Conservation (phyloP, 2,329 filamentous ascomycete species). For the Cytospora paraplurivora region DNA sequence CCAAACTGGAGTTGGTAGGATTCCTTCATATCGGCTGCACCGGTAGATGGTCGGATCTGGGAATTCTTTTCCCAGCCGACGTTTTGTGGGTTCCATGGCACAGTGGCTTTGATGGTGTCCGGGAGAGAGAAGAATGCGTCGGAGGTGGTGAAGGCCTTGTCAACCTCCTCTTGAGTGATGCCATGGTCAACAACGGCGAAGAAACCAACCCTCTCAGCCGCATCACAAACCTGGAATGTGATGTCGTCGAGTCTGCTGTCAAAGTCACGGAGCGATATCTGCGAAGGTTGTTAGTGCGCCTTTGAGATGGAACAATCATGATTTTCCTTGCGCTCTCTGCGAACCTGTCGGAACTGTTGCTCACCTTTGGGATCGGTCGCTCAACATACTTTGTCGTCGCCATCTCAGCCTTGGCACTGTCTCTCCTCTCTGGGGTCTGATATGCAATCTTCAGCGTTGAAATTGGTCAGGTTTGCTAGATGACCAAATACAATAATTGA, state of each 20-base stretch:
- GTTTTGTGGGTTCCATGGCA: constrained; percentile 53
- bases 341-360: background rate
- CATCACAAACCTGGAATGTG: constrained; percentile 51
- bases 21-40: constrained; percentile 57
- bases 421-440: too few relatives aligned
- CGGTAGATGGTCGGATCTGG: constrained; percentile 58
- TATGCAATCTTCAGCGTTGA: background rate
- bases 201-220: constrained; percentile 61
- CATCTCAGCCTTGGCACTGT: background rate
- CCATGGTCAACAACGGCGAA: constrained; percentile 57
- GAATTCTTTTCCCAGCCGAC: constrained; percentile 60
- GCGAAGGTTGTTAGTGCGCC: constrained; percentile 30
- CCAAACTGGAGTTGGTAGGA: constrained; percentile 60
- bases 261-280: constrained; percentile 58
- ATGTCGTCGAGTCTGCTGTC: constrained; percentile 55
- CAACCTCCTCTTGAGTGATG: constrained; percentile 46
- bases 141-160: constrained; percentile 40
- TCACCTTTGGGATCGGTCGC: constrained; percentile 27
- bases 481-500: background rate
- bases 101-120: constrained; percentile 49
- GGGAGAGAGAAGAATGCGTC: constrained; percentile 54
- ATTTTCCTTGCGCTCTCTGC: too few relatives aligned
- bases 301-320: too few relatives aligned
- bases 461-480: background rate
- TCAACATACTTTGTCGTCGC: constrained; percentile 28